Evolutionary conservation across 768 basidiomycete genomes (phyloP).

Genomic region (Russula sp.): DNA sequence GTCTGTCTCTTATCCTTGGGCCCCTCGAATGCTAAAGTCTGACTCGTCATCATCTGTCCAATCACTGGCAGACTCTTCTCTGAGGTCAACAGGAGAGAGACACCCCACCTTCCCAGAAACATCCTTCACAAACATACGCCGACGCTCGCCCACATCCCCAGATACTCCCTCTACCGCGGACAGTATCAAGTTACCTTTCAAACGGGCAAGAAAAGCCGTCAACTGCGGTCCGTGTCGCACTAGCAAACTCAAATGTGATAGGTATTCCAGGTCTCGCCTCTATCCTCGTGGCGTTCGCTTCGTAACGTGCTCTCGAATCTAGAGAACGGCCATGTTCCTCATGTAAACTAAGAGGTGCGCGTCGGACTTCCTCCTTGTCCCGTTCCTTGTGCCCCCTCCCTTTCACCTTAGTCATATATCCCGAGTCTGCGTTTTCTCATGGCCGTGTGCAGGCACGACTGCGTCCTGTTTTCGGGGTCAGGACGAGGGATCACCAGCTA

Average conservation of each 20-base stretch:
- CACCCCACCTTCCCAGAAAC: neutral
- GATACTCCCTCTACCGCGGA: neutral
- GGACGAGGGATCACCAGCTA: conserved; percentile 43
- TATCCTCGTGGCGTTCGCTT: conserved; percentile 13
- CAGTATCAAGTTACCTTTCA: conserved; percentile 47
- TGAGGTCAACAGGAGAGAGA: neutral
- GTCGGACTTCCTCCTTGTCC: neutral
- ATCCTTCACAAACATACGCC: neutral
- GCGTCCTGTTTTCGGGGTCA: conserved; percentile 75
- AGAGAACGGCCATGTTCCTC: conserved; percentile 88
- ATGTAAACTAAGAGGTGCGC: conserved; percentile 73
- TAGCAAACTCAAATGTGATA: conserved; percentile 86
- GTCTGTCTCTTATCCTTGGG: neutral
- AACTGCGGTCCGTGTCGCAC: conserved; percentile 87
- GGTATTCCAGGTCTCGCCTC: conserved; percentile 39
- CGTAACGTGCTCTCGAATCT: neutral
- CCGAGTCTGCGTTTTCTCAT: neutral
- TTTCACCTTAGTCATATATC: conserved; percentile 5
- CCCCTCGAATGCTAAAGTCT: neutral
- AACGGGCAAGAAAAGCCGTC: conserved; percentile 80
- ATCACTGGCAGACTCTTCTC: neutral
- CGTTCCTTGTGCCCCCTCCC: neutral
- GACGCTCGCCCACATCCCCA: conserved; percentile 1
- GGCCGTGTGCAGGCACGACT: conserved; percentile 55
- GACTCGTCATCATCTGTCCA: neutral